Conservation (phyloP, 2,329 filamentous ascomycete genomes). For the Delphinella strobiligena region DNA sequence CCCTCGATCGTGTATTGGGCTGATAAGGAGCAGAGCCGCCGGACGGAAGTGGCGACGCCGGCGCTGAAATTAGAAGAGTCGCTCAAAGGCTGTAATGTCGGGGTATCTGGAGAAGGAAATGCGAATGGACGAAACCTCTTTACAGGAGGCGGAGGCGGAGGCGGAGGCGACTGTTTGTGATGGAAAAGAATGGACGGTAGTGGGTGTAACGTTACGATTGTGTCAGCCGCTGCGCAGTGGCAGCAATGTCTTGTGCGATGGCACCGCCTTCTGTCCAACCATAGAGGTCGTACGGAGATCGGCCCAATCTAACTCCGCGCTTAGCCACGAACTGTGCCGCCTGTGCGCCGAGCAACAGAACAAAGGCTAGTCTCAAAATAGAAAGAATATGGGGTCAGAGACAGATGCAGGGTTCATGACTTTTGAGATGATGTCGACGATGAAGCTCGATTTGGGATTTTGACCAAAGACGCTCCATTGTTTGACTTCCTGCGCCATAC, state of each 20-base stretch:
- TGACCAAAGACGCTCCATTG: neutral
- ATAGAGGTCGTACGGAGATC: no score
- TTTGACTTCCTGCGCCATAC: neutral
- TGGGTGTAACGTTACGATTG: neutral
- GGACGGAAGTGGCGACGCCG: conserved; percentile 1
- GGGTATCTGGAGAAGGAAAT: neutral
- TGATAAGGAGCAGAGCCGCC: neutral
- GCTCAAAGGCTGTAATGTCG: neutral
- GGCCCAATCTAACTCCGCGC: no score
- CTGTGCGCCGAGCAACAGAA: no score
- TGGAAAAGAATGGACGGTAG: neutral
- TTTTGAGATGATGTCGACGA: conserved; percentile 7
- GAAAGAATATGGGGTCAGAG: no score
- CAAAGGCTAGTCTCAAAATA: neutral
- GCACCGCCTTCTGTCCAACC: no score
- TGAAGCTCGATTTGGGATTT: neutral
- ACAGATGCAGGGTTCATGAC: conserved; percentile 2
- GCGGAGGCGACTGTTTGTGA: no score
- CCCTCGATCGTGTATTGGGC: neutral
- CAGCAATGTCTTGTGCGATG: neutral
- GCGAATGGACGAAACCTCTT: neutral
- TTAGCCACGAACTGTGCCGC: no score
- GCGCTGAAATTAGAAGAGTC: conserved; percentile 2
- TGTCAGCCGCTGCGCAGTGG: neutral
- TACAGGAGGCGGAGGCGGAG: neutral